Base-by-base conservation (phyloP, 164 flowering plant genomes). In the Santalum album region DNA sequence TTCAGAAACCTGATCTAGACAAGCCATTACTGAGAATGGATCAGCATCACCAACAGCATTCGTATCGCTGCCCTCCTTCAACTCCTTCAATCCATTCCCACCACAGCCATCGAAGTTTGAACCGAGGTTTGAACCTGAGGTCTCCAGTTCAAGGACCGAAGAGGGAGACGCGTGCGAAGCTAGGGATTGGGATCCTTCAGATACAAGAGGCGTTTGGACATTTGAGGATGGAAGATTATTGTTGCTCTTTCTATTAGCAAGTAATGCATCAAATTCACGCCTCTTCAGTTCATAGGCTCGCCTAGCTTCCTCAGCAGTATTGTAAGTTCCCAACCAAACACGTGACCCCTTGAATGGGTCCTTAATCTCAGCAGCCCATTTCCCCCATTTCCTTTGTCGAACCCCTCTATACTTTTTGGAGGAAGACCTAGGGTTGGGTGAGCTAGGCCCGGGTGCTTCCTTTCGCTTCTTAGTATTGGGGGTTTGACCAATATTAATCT, bases 311-410 rank as follows among this genome's bases (percentile, higher is more conserved):
- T 88, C 96, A 0, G 87, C 79, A 2, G 92, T 81, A 12, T 77
- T 54, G 60, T 51, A 91, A 12, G 98, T 91, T 10, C 98, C 98
- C 67, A 91, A 59, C 98, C 98, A 91, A 22, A 75, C 54, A 6
- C 98, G 67, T 10, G n/a, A 63, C 0, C 80, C 67, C n/a, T 63
- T 55, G 19, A 82, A 18, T 0, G 96, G 98, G 56, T 91, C 82
- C 6, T 92, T 78, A 58, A 91, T 91, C 65, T 88, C 96, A n/a
- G 98, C 98, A 1, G 96, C 96, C 86, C 86, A 91, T 69, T 84
- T 91, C 0, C 98, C 98, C 98, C 96, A 91, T 60, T 69, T 75
- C 59, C 98, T 69, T 53, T 75, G 86, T 14, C 98, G 67, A 25
- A 91, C 92, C 6, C 98, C 98, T 40, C 69, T 70, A 59, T 60